Base-by-base conservation (phyloP, 768 basidiomycete species). In the Phaeotremella skinneri region DNA sequence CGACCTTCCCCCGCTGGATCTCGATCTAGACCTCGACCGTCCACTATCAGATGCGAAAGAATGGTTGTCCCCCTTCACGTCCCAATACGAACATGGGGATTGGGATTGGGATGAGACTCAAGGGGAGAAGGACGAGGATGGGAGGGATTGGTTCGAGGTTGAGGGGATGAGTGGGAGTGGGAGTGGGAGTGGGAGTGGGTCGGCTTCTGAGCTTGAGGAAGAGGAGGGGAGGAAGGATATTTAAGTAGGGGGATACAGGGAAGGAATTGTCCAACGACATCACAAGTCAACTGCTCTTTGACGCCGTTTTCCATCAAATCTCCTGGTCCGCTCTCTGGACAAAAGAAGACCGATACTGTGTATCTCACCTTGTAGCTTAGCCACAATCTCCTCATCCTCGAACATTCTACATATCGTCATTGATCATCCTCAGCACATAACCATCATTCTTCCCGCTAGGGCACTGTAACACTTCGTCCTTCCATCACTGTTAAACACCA, bases 61-160 rank as follows among this genome's bases (percentile, higher is more conserved):
- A 23, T 41, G 49, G 42, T 53, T 58, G 21, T 34, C 55, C 14
- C 61, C 61, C n/a, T 56, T 49, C 51, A 42, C 49, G 29, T 2
- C 47, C 11, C 59, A 61, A 49, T 37, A 50, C 5, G 59, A 61
- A 34, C 27, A 32, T 5, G 55, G 54, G 2, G 59, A 61, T 14
- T 61, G 55, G 54, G 59, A 61, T 37, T 56, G 54, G 54, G 43
- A 34, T 31, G 55, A 56, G 31, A 26, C n/a, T 45, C 42, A 43
- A 4, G 55, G 48, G 4, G 26, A 48, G n/a, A 54, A 16, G 7
- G 26, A n/a, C 26, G 55, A 48, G 31, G 55, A 56, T n/a, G 45
- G 43, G 21, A 25, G 26, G 55, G 55, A 11, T 11, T 56, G 55
- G 55, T 56, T 42, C 39, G 49, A n/a, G 30, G 34, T 47, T 16